Evolutionary conservation across 192 early-diverging fungal species (phyloP).

Genomic region (Borealophlyctis nickersoniae): DNA sequence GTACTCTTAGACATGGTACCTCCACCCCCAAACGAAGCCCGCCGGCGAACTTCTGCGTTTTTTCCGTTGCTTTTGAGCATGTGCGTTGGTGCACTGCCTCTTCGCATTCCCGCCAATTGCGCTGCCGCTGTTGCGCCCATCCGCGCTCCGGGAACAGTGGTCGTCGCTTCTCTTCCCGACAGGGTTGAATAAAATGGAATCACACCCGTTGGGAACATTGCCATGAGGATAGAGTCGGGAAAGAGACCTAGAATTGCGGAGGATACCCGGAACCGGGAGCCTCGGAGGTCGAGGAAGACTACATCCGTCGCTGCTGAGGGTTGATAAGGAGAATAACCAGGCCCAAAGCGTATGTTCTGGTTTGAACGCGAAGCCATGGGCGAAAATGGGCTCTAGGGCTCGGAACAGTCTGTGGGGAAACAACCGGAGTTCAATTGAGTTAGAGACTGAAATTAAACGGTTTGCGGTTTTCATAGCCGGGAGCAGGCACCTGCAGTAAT

Average conservation of each 20-base stretch:
- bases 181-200: slow-evolving; percentile 22
- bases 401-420: too few relatives aligned
- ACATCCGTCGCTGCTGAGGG: too few relatives aligned
- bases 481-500: too few relatives aligned
- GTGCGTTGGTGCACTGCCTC: not conserved
- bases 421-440: too few relatives aligned
- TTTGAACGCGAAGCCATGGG: too few relatives aligned
- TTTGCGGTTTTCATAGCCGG: too few relatives aligned
- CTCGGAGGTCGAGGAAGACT: slow-evolving; percentile 22
- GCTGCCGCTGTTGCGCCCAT: slow-evolving; percentile 8
- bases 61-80: not conserved
- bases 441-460: too few relatives aligned
- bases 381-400: too few relatives aligned
- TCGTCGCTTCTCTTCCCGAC: slow-evolving; percentile 2
- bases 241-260: slow-evolving; percentile 25
- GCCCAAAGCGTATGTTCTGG: too few relatives aligned
- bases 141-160: slow-evolving; percentile 9
- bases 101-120: not conserved
- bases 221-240: slow-evolving; percentile 28
- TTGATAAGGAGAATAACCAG: too few relatives aligned
- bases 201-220: slow-evolving; percentile 26
- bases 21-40: slow-evolving; percentile 10
- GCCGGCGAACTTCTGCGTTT: not conserved
- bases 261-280: slow-evolving; percentile 21
- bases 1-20: slow-evolving; percentile 11